Evolutionary conservation across 805 yeast species (phyloP).

Genomic region (Pichia cabralensis): DNA sequence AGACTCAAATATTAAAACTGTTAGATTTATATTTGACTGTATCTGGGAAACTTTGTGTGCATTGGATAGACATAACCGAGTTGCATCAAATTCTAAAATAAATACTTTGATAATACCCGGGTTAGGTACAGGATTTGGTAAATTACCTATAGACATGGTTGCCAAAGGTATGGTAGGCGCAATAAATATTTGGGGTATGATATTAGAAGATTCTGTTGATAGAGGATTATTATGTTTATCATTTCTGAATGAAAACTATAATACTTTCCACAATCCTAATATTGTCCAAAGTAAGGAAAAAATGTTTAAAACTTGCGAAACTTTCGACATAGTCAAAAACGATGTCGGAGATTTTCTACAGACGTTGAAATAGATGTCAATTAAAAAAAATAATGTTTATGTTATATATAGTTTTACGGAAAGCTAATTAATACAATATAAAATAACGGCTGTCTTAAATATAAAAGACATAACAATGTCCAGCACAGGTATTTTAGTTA

Average conservation of each 20-base stretch:
- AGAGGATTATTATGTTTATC: conserved; percentile 17
- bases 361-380: no score
- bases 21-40: conserved; percentile 27
- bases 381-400: no score
- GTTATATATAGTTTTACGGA: no score
- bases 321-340: conserved; percentile 4
- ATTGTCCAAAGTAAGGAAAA: not conserved
- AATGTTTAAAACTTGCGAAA: not conserved
- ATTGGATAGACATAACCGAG: conserved; percentile 15
- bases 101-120: conserved; percentile 27
- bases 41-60: conserved; percentile 27
- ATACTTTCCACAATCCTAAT: conserved; percentile 3
- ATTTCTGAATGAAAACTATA: conserved; percentile 19
- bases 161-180: conserved; percentile 29
- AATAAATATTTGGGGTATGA: conserved; percentile 19
- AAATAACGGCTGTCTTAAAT: no score
- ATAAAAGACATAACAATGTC: no score
- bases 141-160: conserved; percentile 23
- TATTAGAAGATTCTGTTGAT: conserved; percentile 6
- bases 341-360: conserved; percentile 7
- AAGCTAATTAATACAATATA: no score
- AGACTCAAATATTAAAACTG: not conserved
- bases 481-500: no score
- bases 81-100: conserved; percentile 6
- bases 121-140: conserved; percentile 32